phyloP scores from a whole-genome alignment of 148 eudicot genomes.

The Suaeda aralocaspica region DNA sequence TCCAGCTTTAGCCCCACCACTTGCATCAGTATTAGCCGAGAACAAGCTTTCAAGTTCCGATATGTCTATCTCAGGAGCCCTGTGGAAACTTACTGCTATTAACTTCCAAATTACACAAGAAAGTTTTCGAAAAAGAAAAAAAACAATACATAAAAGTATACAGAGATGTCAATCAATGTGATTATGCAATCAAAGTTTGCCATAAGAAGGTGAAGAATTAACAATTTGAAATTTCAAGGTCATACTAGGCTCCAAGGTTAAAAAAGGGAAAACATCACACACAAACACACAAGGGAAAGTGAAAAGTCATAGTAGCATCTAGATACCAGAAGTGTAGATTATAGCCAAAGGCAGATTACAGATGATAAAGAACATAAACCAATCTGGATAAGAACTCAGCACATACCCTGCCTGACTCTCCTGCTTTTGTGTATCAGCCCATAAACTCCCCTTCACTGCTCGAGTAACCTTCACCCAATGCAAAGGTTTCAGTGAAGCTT shows the following conservation, averaged over 20 bases:
- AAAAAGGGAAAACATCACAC: not conserved
- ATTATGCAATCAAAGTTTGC: constrained; percentile 13
- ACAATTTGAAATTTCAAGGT: not conserved
- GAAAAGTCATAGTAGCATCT: not conserved
- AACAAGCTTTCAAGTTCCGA: constrained; percentile 91
- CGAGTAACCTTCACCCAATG: constrained; percentile 98
- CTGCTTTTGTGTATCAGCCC: constrained; percentile 91
- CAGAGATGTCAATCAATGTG: not conserved
- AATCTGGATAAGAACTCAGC: not conserved
- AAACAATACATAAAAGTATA: not conserved
- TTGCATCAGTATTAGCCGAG: constrained; percentile 73
- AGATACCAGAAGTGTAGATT: not conserved
- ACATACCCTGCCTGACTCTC: constrained; percentile 76
- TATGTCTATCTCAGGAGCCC: constrained; percentile 98
- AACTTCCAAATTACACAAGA: constrained; percentile 1
- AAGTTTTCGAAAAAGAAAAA: not conserved
- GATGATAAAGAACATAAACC: not conserved
- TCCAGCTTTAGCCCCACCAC: constrained; percentile 56
- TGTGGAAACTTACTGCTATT: constrained; percentile 32
- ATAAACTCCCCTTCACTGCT: constrained; percentile 91
- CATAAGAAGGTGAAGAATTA: not conserved
- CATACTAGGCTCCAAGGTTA: not conserved
- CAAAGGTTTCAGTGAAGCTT: constrained; percentile 72
- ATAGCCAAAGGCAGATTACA: not conserved
- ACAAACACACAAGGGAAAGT: not conserved